These are phyloP conservation scores for Hymenoscyphus albidus DNA, from an alignment of 2,329 filamentous ascomycete genomes.

Conservation along the genomic window DNA sequence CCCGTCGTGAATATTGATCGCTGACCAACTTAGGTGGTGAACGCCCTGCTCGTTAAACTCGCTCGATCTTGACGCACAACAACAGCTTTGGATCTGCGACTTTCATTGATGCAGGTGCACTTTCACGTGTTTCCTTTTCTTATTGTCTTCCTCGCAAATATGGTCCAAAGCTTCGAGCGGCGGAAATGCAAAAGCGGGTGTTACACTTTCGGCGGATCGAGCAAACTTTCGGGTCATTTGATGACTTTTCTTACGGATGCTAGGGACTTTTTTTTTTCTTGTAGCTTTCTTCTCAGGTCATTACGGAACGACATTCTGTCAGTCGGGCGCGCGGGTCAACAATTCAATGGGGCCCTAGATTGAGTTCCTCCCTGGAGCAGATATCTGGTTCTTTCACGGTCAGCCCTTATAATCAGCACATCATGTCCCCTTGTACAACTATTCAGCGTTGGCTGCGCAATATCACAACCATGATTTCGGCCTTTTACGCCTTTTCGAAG, in stretches of 20 bases:
- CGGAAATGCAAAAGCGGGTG: slow-evolving; percentile 34
- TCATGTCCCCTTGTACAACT: slow-evolving; percentile 37
- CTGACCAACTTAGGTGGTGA: slow-evolving; percentile 37
- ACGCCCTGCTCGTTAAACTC: slow-evolving; percentile 38
- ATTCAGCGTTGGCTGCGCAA: slow-evolving; percentile 35
- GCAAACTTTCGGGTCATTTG: slow-evolving; percentile 30
- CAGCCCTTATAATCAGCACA: slow-evolving; percentile 34
- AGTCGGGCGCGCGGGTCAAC: slow-evolving; percentile 31
- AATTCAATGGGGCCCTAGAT: slow-evolving; percentile 25
- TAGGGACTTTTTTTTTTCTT: slow-evolving; percentile 31
- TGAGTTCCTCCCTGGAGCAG: slow-evolving; percentile 32
- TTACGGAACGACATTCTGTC: slow-evolving; percentile 35
- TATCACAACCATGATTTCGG: slow-evolving; percentile 30
- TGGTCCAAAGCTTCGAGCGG: slow-evolving; percentile 36
- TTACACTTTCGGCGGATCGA: slow-evolving; percentile 33
- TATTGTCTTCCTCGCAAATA: slow-evolving; percentile 34
- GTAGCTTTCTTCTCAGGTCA: slow-evolving; percentile 32
- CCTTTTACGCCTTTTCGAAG: slow-evolving; percentile 30
- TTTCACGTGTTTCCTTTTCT: slow-evolving; percentile 33
- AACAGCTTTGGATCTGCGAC: slow-evolving; percentile 35
- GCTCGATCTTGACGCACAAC: slow-evolving; percentile 34
- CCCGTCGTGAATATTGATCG: slow-evolving; percentile 36
- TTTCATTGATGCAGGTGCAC: slow-evolving; percentile 37
- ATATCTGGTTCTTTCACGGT: slow-evolving; percentile 34
- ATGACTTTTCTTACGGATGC: slow-evolving; percentile 31